phyloP scores from a whole-genome alignment of 192 early-diverging fungal genomes.

The Spinellus fusiger region DNA sequence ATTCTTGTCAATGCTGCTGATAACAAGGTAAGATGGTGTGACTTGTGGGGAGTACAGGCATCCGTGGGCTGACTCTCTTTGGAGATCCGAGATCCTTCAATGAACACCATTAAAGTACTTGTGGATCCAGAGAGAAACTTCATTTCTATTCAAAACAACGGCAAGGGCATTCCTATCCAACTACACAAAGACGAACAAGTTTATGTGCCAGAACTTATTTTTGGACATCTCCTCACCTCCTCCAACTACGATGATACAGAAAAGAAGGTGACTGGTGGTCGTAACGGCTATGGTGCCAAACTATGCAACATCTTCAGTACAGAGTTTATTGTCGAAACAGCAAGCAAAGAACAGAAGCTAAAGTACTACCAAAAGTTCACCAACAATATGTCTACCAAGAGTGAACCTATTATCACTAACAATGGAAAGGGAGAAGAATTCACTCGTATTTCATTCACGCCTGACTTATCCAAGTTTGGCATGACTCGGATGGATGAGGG shows the following conservation, averaged over 20 bases:
- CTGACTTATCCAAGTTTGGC: conserved; percentile 88
- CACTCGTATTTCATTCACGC: conserved; percentile 91
- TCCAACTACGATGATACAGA: conserved; percentile 96
- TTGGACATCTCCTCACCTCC: conserved; percentile 93
- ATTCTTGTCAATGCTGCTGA: conserved; percentile 96
- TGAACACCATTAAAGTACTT: conserved; percentile 84
- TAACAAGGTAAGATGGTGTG: conserved; percentile 59
- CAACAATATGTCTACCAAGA: conserved; percentile 85
- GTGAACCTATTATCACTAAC: conserved; percentile 66
- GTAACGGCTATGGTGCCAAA: conserved; percentile 94
- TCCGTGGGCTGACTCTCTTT: background rate
- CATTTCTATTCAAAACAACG: conserved; percentile 93
- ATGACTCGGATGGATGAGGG: conserved; percentile 84
- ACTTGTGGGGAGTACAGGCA: background rate
- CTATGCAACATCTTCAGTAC: conserved; percentile 96
- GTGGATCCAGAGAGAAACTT: conserved; percentile 72
- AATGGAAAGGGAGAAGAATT: conserved; percentile 69
- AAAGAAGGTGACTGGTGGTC: conserved; percentile 91
- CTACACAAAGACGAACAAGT: conserved; percentile 84
- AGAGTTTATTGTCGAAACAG: conserved; percentile 91
- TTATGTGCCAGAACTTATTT: conserved; percentile 96
- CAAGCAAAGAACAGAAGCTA: conserved; percentile 59
- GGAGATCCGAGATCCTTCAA: conserved; percentile 77
- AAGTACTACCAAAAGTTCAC: conserved; percentile 83
- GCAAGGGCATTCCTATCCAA: conserved; percentile 90